Conservation (phyloP, 1,139 yeast genomes). For the Debaryomyces sp. region DNA sequence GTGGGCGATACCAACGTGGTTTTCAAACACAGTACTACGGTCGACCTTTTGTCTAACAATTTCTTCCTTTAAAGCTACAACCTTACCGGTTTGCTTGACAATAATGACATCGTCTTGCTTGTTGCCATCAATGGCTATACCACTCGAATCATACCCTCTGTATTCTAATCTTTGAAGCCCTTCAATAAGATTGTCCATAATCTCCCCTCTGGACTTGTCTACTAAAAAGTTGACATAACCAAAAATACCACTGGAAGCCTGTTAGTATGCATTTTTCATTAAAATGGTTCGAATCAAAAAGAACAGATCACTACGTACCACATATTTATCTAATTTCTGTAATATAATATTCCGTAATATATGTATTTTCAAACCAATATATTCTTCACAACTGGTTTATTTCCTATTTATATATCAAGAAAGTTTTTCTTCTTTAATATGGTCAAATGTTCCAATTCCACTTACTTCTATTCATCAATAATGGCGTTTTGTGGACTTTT, state of each 20-base stretch:
- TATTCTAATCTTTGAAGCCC: conserved; percentile 94
- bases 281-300: background rate
- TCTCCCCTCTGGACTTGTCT: conserved; percentile 89
- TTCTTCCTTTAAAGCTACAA: conserved; percentile 73
- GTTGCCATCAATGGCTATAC: conserved; percentile 89
- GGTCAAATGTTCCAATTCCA: conserved; percentile 1
- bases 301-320: conserved; percentile 10
- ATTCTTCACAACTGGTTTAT: background rate
- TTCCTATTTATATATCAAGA: conserved; percentile 3
- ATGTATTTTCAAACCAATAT: background rate
- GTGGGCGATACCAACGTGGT: conserved; percentile 97
- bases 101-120: conserved; percentile 49
- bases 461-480: background rate
- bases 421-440: background rate
- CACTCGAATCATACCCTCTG: conserved; percentile 98
- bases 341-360: background rate
- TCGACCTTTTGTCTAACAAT: conserved; percentile 59
- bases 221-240: conserved; percentile 97
- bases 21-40: conserved; percentile 65
- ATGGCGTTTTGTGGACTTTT: conserved; percentile 10
- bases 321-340: conserved; percentile 5
- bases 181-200: conserved; percentile 83
- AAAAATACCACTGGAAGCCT: conserved; percentile 79
- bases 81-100: conserved; percentile 91
- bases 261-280: conserved; percentile 20